Conservation (phyloP, 208 protist species). For the Strigomonas galati region DNA sequence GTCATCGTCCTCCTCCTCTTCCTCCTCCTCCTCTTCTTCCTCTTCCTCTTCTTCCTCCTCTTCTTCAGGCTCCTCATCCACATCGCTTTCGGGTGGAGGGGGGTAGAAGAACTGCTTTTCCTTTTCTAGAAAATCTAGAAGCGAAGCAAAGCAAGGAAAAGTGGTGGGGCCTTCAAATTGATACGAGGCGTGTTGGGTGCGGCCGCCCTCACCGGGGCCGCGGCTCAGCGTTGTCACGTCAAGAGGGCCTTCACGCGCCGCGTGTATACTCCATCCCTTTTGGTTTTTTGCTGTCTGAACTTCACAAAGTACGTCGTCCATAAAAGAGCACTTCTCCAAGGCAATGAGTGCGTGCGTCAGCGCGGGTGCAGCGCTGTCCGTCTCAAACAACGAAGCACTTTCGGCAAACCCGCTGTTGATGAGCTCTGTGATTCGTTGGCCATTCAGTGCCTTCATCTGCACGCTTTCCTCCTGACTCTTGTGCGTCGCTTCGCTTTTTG, state of each 20-base stretch:
- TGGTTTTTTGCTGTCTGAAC: not conserved
- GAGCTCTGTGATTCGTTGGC: too few species aligned
- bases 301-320: too few species aligned
- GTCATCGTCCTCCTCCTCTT: constrained; percentile 16
- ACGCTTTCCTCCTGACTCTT: too few species aligned
- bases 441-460: too few species aligned
- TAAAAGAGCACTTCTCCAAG: too few species aligned
- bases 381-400: too few species aligned
- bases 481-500: not conserved
- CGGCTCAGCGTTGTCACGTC: not conserved
- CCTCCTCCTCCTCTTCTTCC: constrained; percentile 36
- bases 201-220: not conserved
- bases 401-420: too few species aligned
- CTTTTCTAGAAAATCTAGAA: constrained; percentile 29
- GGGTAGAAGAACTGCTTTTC: constrained; percentile 58
- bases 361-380: too few species aligned
- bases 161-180: constrained; percentile 52
- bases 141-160: constrained; percentile 61
- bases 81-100: constrained; percentile 49
- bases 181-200: constrained; percentile 31
- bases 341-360: too few species aligned
- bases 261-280: not conserved
- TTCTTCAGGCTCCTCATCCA: constrained; percentile 37
- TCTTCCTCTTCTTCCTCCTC: constrained; percentile 62
- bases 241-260: not conserved